These are phyloP conservation scores for Fomitopsis pinicola DNA, from an alignment of 1,284 basidiomycete genomes.

Conservation along the genomic window DNA sequence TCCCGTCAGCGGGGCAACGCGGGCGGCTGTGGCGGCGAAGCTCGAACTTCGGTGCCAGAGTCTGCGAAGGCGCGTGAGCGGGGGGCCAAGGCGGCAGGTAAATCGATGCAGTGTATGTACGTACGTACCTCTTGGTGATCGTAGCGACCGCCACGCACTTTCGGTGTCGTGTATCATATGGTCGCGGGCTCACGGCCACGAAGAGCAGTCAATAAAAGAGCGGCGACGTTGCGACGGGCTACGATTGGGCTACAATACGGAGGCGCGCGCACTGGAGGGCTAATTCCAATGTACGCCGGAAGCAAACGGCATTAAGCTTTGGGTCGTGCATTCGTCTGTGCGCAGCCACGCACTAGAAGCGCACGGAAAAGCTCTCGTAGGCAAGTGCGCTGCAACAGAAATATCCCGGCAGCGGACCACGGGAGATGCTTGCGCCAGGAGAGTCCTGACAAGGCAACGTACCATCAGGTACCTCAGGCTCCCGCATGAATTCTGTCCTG, in stretches of 20 bases:
- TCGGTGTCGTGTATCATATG: neutral
- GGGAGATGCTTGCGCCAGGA: neutral
- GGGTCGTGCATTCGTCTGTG: neutral
- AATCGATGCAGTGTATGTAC: neutral
- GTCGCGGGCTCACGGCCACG: neutral
- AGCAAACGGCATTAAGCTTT: neutral
- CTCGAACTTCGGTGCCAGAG: neutral
- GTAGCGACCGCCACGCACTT: neutral
- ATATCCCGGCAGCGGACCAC: neutral
- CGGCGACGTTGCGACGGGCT: neutral
- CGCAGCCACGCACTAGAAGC: neutral
- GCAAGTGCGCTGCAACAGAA: neutral
- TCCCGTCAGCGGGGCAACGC: neutral
- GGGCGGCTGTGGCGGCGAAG: slow-evolving; percentile 1
- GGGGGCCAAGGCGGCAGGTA: neutral
- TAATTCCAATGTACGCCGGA: neutral
- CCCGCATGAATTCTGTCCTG: neutral
- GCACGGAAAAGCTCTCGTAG: neutral
- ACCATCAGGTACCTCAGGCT: no score
- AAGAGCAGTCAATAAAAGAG: neutral
- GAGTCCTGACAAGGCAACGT: no score
- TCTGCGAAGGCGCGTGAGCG: neutral
- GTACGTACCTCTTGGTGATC: neutral
- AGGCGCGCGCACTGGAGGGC: neutral
- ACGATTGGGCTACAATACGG: neutral